Evolutionary conservation across 306 rosid species (phyloP).

Genomic region (Hippophae gyantsensis): DNA sequence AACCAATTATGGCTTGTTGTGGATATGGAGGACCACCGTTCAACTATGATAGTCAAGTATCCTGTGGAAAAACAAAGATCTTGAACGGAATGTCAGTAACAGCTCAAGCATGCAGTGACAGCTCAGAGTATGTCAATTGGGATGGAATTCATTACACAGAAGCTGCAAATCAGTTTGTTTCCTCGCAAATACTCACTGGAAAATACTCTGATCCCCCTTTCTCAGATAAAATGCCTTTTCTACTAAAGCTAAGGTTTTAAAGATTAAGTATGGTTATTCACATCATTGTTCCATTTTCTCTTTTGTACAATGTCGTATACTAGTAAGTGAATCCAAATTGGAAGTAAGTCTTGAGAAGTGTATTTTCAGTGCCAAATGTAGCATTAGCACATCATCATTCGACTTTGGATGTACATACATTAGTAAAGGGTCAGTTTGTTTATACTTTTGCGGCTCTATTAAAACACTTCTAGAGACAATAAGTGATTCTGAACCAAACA

Average conservation of each 20-base stretch:
- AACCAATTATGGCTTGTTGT: slow-evolving; percentile 84
- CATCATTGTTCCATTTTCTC: slow-evolving; percentile 27
- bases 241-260: slow-evolving; percentile 61
- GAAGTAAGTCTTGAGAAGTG: slow-evolving; percentile 3
- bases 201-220: slow-evolving; percentile 76
- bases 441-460: background rate
- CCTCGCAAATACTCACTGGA: slow-evolving; percentile 81
- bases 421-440: background rate
- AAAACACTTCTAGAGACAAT: too few species aligned
- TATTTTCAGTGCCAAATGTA: slow-evolving; percentile 1
- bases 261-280: background rate
- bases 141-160: slow-evolving; percentile 94
- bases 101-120: slow-evolving; percentile 56
- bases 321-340: slow-evolving; percentile 17
- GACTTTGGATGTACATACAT: background rate
- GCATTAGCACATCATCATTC: background rate
- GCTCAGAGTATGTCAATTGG: slow-evolving; percentile 61
- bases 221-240: slow-evolving; percentile 82
- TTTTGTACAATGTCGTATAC: background rate
- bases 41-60: slow-evolving; percentile 54
- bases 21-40: slow-evolving; percentile 87
- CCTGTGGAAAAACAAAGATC: slow-evolving; percentile 65
- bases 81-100: slow-evolving; percentile 60
- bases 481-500: too few species aligned
- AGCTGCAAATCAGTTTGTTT: slow-evolving; percentile 69